phyloP scores from a whole-genome alignment of 108 stramenopile species.

The Skeletonema menzelii region DNA sequence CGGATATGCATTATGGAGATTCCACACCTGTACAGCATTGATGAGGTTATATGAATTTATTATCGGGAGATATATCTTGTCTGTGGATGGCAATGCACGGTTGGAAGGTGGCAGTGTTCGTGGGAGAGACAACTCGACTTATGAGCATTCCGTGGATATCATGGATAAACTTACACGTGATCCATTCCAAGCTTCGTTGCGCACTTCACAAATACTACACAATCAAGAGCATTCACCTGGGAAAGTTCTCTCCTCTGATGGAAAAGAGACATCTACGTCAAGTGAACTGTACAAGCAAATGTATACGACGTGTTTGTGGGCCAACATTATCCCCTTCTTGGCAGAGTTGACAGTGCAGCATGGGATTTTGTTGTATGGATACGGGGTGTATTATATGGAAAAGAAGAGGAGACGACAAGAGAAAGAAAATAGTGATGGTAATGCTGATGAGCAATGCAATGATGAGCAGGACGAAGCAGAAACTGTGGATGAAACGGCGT shows the following conservation, averaged over 20 bases:
- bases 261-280: constrained; percentile 33
- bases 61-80: constrained; percentile 27
- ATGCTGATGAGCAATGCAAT: constrained; percentile 4
- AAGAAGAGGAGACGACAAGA: constrained; percentile 31
- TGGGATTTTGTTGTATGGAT: constrained; percentile 44
- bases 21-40: constrained; percentile 41
- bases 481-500: constrained; percentile 29
- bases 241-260: constrained; percentile 37
- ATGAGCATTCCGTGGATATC: constrained; percentile 31
- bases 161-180: constrained; percentile 56
- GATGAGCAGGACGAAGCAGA: constrained; percentile 10
- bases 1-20: constrained; percentile 27
- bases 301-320: constrained; percentile 53
- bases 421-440: background rate
- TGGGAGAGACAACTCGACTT: background rate
- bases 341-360: constrained; percentile 54
- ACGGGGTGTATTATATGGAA: constrained; percentile 39
- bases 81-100: constrained; percentile 20
- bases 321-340: constrained; percentile 48
- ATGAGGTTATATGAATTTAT: constrained; percentile 51
- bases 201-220: constrained; percentile 40
- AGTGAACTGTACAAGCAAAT: constrained; percentile 37
- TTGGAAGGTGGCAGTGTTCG: background rate
- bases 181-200: constrained; percentile 35
- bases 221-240: constrained; percentile 37